Evolutionary conservation across 345 rosid genomes (phyloP).

Genomic region (Crucihimalaya himalaica): DNA sequence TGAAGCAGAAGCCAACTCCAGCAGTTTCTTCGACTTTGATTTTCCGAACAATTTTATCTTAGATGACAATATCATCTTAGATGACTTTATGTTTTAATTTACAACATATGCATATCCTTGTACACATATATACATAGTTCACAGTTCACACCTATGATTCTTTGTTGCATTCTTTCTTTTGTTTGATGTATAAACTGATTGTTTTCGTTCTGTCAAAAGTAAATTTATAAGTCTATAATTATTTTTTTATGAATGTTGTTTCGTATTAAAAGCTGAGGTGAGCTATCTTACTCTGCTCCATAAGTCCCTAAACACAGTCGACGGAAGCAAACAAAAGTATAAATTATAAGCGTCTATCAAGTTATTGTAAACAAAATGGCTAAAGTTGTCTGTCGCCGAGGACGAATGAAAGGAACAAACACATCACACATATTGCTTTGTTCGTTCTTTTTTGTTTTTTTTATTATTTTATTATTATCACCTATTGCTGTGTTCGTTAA

Average conservation of each 20-base stretch:
- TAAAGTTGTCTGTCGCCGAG: not conserved
- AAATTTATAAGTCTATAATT: not conserved
- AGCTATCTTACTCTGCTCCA: not conserved
- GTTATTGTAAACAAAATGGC: not conserved
- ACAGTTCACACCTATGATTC: conserved; percentile 3
- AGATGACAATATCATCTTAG: conserved; percentile 59
- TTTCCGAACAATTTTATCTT: conserved; percentile 70
- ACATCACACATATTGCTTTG: not conserved
- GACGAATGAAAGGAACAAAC: not conserved
- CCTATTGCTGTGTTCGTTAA: too few species aligned
- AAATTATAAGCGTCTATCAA: not conserved
- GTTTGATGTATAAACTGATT: conserved; percentile 17
- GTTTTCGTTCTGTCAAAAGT: not conserved
- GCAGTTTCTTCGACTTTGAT: conserved; percentile 71
- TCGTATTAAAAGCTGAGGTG: not conserved
- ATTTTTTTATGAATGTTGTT: not conserved
- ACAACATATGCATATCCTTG: not conserved
- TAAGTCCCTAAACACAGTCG: not conserved
- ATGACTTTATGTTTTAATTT: conserved; percentile 55
- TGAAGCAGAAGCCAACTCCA: conserved; percentile 71
- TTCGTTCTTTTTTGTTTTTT: too few species aligned
- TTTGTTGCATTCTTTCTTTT: conserved; percentile 33
- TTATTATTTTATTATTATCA: too few species aligned
- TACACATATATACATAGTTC: not conserved
- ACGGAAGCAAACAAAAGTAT: not conserved